A percentile compares a stretch with the other conserved stretches of the same genome.
These are phyloP conservation scores for Lachancea nothofagi DNA, from an alignment of 805 yeast genomes.

Conservation along the genomic window DNA sequence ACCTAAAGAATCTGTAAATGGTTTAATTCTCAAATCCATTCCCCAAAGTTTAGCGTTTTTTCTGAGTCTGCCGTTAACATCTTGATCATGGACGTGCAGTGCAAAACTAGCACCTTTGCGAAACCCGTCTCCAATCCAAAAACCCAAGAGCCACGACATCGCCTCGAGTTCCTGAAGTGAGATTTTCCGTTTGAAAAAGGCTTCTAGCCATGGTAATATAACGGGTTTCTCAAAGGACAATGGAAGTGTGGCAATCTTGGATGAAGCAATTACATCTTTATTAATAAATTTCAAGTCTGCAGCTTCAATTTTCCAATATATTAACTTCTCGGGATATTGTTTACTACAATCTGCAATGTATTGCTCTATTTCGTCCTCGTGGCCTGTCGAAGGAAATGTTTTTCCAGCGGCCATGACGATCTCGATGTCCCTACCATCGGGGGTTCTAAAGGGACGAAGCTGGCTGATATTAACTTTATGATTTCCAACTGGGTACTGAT, in stretches of 20 bases:
- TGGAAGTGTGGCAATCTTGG: slow-evolving; percentile 6
- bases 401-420: no score
- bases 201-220: slow-evolving; percentile 9
- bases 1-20: slow-evolving; percentile 1
- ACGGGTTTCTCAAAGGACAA: slow-evolving; percentile 9
- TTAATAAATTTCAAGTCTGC: no score
- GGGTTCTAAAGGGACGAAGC: no score
- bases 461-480: no score
- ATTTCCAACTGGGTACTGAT: no score
- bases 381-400: no score
- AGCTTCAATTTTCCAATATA: no score
- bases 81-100: slow-evolving; percentile 9
- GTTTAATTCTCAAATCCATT: slow-evolving; percentile 4
- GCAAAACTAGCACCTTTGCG: slow-evolving; percentile 9
- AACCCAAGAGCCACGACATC: slow-evolving; percentile 14
- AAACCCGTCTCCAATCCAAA: slow-evolving; percentile 13
- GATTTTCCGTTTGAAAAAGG: slow-evolving; percentile 2
- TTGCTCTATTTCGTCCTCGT: no score
- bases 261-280: slow-evolving; percentile 6
- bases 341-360: no score
- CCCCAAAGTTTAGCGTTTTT: slow-evolving; percentile 7
- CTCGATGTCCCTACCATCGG: no score
- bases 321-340: no score
- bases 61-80: slow-evolving; percentile 7
- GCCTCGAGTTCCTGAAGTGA: slow-evolving; percentile 6